Percentiles rank a stretch among this genome's conserved stretches.
Evolutionary conservation across 2,329 filamentous ascomycete genomes (phyloP).

Genomic region (Colletotrichum karsti): DNA sequence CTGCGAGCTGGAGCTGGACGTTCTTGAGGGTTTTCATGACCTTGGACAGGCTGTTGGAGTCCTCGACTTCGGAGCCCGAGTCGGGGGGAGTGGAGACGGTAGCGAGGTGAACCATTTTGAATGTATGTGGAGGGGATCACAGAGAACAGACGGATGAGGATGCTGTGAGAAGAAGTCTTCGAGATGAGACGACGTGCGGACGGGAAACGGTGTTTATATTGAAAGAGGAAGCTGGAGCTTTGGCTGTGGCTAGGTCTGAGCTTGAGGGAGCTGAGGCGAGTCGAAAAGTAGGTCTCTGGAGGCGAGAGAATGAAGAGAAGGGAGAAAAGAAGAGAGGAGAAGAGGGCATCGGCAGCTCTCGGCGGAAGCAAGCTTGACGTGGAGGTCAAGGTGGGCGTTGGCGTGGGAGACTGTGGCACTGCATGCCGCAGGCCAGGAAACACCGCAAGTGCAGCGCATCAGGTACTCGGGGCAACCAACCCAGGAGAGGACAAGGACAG

Average conservation of each 20-base stretch:
- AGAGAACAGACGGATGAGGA: background rate
- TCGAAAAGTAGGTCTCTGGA: background rate
- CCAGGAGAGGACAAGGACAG: background rate
- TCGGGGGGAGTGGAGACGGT: slow-evolving; percentile 21
- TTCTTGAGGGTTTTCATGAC: slow-evolving; percentile 22
- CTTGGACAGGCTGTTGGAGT: slow-evolving; percentile 3
- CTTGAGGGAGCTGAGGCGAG: background rate
- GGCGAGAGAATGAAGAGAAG: background rate
- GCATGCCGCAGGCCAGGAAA: slow-evolving; percentile 1
- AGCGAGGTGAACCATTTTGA: slow-evolving; percentile 27
- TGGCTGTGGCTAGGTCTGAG: background rate
- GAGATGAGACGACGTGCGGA: background rate
- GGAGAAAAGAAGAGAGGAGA: background rate
- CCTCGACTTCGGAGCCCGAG: slow-evolving; percentile 15
- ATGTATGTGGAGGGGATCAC: background rate
- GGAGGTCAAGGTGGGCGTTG: background rate
- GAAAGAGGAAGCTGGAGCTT: background rate
- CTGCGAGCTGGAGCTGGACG: slow-evolving; percentile 50
- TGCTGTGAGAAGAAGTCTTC: background rate
- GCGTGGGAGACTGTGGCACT: background rate
- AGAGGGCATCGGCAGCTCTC: background rate
- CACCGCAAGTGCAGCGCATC: background rate
- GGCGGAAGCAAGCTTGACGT: background rate
- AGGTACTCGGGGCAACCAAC: background rate
- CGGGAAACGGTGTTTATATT: slow-evolving; percentile 1